Conservation (phyloP, 768 basidiomycete species). For the Crucibulum laeve region DNA sequence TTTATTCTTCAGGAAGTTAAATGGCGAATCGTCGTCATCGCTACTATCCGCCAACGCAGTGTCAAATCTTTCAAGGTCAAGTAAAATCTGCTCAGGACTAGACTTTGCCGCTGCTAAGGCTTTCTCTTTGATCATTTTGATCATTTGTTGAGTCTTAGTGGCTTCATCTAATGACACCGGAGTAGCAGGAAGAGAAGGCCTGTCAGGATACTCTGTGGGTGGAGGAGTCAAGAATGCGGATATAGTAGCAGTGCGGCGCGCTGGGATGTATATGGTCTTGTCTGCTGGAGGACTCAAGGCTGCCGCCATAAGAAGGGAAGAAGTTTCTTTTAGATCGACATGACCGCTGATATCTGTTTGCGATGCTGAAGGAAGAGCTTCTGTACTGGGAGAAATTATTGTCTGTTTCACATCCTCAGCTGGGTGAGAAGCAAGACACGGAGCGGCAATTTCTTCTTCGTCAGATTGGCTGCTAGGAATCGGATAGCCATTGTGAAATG, state of each 20-base stretch:
- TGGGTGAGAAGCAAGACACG: conserved; percentile 12
- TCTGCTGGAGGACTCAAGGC: too few species aligned
- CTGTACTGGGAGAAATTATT: neutral
- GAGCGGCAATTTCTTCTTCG: conserved; percentile 46
- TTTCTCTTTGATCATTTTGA: conserved; percentile 62
- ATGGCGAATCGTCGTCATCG: conserved; percentile 37
- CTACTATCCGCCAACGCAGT: conserved; percentile 48
- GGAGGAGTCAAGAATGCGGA: too few species aligned
- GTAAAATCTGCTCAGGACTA: conserved; percentile 37
- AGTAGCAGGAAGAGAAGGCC: conserved; percentile 19
- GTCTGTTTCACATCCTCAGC: neutral
- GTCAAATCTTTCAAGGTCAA: conserved; percentile 30
- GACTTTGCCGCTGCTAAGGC: conserved; percentile 42
- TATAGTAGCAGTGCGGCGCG: too few species aligned
- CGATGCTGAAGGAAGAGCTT: neutral
- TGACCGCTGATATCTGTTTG: too few species aligned
- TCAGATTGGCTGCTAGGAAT: conserved; percentile 68
- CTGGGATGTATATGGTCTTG: too few species aligned
- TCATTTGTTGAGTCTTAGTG: conserved; percentile 51
- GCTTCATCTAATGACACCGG: conserved; percentile 29
- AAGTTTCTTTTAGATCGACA: too few species aligned
- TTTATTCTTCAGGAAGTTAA: conserved; percentile 11
- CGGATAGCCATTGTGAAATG: conserved; percentile 23
- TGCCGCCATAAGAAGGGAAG: too few species aligned
- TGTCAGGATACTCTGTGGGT: conserved; percentile 1